Evolutionary conservation across 371 early-diverging fungal species (phyloP).

Genomic region (Globomyces sp.): DNA sequence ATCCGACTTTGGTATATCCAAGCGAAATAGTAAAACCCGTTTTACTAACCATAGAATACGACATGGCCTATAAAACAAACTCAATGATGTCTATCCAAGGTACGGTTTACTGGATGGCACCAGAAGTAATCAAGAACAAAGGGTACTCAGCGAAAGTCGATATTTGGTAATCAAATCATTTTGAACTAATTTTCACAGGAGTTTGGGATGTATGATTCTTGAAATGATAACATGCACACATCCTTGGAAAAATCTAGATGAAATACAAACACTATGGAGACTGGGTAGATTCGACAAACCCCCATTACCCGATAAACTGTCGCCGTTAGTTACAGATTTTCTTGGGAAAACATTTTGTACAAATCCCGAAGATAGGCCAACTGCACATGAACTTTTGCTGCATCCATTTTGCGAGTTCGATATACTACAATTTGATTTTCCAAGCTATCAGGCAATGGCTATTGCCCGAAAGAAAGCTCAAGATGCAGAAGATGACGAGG

Average conservation of each 20-base stretch:
- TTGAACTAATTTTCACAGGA: slow-evolving; percentile 21
- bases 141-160: slow-evolving; percentile 82
- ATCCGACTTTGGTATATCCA: slow-evolving; percentile 98
- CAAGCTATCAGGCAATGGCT: slow-evolving; percentile 29
- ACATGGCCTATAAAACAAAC: slow-evolving; percentile 50
- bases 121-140: slow-evolving; percentile 78
- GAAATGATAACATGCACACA: slow-evolving; percentile 96
- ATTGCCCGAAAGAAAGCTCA: slow-evolving; percentile 6
- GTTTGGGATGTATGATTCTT: slow-evolving; percentile 88
- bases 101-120: slow-evolving; percentile 96
- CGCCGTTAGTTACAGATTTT: slow-evolving; percentile 73
- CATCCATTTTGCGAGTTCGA: slow-evolving; percentile 34
- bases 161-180: slow-evolving; percentile 60
- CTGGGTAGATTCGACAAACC: slow-evolving; percentile 78
- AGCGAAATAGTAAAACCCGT: slow-evolving; percentile 73
- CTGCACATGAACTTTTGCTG: slow-evolving; percentile 46
- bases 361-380: slow-evolving; percentile 54
- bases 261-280: slow-evolving; percentile 91
- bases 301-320: slow-evolving; percentile 68
- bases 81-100: slow-evolving; percentile 76
- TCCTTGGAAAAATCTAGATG: slow-evolving; percentile 89
- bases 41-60: slow-evolving; percentile 58
- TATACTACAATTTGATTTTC: slow-evolving; percentile 32
- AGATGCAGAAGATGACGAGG: slow-evolving; percentile 13
- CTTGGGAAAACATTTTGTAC: slow-evolving; percentile 39